These are phyloP conservation scores for Fusarium nanum DNA, from an alignment of 2,329 filamentous ascomycete genomes.

Conservation along the genomic window DNA sequence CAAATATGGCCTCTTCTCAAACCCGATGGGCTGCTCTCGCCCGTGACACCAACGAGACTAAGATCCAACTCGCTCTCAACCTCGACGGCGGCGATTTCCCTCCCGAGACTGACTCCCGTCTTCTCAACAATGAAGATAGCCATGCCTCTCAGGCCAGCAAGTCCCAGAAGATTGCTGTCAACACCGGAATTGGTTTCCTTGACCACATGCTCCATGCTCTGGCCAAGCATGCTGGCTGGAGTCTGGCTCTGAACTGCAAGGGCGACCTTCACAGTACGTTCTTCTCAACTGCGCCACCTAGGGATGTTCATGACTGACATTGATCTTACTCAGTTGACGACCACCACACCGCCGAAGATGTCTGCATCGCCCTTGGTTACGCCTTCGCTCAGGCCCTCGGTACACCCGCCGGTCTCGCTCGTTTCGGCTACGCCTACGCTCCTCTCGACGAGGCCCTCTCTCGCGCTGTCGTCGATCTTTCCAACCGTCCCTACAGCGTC, in stretches of 20 bases:
- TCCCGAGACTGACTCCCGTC: slow-evolving; percentile 68
- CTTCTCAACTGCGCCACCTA: not conserved
- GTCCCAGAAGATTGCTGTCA: slow-evolving; percentile 86
- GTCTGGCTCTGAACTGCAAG: slow-evolving; percentile 81
- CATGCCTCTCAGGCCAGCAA: slow-evolving; percentile 89
- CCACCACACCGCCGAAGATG: slow-evolving; percentile 97
- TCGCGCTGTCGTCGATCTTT: slow-evolving; percentile 93
- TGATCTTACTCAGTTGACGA: slow-evolving; percentile 78
- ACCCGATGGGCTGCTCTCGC: slow-evolving; percentile 80
- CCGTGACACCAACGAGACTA: slow-evolving; percentile 97
- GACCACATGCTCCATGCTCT: slow-evolving; percentile 99
- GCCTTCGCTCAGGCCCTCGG: slow-evolving; percentile 87
- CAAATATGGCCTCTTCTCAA: slow-evolving; percentile 45
- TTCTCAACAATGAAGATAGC: slow-evolving; percentile 63
- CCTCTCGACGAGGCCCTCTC: slow-evolving; percentile 96
- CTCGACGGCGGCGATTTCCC: slow-evolving; percentile 89
- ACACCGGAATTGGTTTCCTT: slow-evolving; percentile 96
- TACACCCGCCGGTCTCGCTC: slow-evolving; percentile 81
- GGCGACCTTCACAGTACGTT: slow-evolving; percentile 89
- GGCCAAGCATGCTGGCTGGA: slow-evolving; percentile 96
- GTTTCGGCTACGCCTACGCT: slow-evolving; percentile 92
- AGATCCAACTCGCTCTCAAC: slow-evolving; percentile 92
- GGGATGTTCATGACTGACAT: slow-evolving; percentile 22
- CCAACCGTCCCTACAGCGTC: slow-evolving; percentile 88
- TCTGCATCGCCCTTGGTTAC: slow-evolving; percentile 87